phyloP scores from a whole-genome alignment of 1,284 basidiomycete genomes.

The Cutaneotrichosporon spelunceum region DNA sequence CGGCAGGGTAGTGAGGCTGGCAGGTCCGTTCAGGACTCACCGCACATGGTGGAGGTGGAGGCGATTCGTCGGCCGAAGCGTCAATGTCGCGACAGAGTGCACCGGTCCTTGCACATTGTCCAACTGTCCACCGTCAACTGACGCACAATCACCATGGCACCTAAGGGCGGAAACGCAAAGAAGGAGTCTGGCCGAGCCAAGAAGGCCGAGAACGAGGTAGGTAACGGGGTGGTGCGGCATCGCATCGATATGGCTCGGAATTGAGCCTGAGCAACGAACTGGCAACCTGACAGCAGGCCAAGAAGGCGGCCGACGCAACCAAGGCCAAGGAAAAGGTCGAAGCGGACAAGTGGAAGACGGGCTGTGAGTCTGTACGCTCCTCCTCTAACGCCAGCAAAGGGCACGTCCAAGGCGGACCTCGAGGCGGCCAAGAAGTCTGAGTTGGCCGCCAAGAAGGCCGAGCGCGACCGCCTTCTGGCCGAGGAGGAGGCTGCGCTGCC shows the following conservation, averaged over 20 bases:
- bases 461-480: constrained; percentile 57
- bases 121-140: background rate
- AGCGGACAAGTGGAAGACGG: constrained; percentile 72
- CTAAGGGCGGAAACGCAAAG: constrained; percentile 76
- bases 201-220: constrained; percentile 87
- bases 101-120: background rate
- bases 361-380: constrained; percentile 54
- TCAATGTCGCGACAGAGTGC: background rate
- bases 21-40: background rate
- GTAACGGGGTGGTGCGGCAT: constrained; percentile 39
- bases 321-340: constrained; percentile 59
- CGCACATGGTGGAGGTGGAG: background rate
- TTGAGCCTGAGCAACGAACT: too few species aligned
- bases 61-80: constrained; percentile 13
- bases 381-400: constrained; percentile 37
- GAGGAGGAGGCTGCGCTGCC: constrained; percentile 75
- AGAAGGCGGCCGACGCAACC: constrained; percentile 41
- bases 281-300: constrained; percentile 67
- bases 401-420: constrained; percentile 62
- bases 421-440: constrained; percentile 58
- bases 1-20: too few species aligned
- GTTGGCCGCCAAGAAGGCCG: constrained; percentile 55
- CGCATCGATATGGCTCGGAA: too few species aligned
- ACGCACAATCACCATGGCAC: constrained; percentile 60
- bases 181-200: constrained; percentile 82